phyloP scores from a whole-genome alignment of 805 yeast genomes.

The Pichia gijzeniarum region DNA sequence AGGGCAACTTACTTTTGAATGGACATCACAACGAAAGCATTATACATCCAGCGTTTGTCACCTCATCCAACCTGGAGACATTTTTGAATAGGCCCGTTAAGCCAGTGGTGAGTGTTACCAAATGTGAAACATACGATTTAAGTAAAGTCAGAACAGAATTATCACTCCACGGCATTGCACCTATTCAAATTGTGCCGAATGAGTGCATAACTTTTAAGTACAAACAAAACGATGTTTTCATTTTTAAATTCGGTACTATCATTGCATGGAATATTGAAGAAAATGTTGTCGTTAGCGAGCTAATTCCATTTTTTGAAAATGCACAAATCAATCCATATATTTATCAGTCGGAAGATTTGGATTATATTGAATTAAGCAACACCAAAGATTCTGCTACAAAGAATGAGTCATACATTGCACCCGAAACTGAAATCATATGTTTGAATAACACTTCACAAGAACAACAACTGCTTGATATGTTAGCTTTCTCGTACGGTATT shows the following conservation, averaged over 20 bases:
- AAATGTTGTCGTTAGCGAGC: slow-evolving; percentile 35
- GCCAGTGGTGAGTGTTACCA: slow-evolving; percentile 63
- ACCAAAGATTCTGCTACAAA: neutral
- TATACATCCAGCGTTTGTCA: slow-evolving; percentile 17
- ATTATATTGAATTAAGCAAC: slow-evolving; percentile 39
- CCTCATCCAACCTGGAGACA: slow-evolving; percentile 2
- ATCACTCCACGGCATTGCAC: slow-evolving; percentile 31
- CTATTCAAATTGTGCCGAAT: slow-evolving; percentile 33
- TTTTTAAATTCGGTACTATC: slow-evolving; percentile 70
- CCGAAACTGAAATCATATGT: slow-evolving; percentile 58
- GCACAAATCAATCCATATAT: slow-evolving; percentile 44
- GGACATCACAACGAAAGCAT: slow-evolving; percentile 4
- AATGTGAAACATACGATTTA: slow-evolving; percentile 67
- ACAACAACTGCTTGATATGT: slow-evolving; percentile 62
- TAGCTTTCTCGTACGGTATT: slow-evolving; percentile 84
- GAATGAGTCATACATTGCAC: slow-evolving; percentile 34
- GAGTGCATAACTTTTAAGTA: slow-evolving; percentile 57
- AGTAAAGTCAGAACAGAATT: slow-evolving; percentile 36
- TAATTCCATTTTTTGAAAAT: slow-evolving; percentile 45
- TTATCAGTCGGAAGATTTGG: slow-evolving; percentile 82
- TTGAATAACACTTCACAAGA: slow-evolving; percentile 44
- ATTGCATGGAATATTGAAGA: slow-evolving; percentile 82
- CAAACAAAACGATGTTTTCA: slow-evolving; percentile 37
- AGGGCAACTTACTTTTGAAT: neutral
- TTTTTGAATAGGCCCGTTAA: slow-evolving; percentile 13